A percentile compares a stretch with the other conserved stretches of the same genome.
These are phyloP conservation scores for Climacium dendroides DNA, from an alignment of 225 moss, liverwort and hornwort species.

Conservation along the genomic window DNA sequence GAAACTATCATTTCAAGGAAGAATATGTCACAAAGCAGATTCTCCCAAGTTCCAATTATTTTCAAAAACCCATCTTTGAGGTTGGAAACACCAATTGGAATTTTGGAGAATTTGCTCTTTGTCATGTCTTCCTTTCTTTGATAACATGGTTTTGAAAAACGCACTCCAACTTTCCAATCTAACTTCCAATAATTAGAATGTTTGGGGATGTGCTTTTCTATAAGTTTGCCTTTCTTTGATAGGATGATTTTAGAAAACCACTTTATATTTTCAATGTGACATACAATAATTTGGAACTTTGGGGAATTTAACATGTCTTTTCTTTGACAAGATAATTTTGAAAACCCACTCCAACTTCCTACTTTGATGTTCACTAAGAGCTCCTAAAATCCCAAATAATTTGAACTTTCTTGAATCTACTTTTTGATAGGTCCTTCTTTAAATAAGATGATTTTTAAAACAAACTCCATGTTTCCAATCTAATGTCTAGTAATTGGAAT, in stretches of 20 bases:
- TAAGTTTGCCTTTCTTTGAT: neutral
- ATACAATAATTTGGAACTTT: neutral
- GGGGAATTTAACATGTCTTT: neutral
- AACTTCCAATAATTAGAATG: accelerated
- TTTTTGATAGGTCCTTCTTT: no score
- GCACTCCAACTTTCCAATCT: neutral
- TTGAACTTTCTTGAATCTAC: accelerated
- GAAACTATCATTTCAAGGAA: neutral
- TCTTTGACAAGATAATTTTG: neutral
- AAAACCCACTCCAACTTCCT: neutral
- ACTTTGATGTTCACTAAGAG: accelerated
- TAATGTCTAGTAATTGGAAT: neutral
- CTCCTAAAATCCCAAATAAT: no score
- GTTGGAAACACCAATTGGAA: neutral
- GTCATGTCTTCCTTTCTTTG: accelerated
- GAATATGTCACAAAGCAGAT: neutral
- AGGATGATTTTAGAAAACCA: neutral
- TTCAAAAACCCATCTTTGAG: neutral
- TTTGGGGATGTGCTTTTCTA: accelerated
- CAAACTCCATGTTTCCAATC: no score
- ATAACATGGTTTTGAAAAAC: neutral
- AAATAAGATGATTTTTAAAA: no score
- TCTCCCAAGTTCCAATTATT: neutral
- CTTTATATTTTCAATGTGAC: accelerated
- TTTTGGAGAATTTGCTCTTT: neutral